Conservation (phyloP, 306 rosid species). For the Erythrophleum fordii region DNA sequence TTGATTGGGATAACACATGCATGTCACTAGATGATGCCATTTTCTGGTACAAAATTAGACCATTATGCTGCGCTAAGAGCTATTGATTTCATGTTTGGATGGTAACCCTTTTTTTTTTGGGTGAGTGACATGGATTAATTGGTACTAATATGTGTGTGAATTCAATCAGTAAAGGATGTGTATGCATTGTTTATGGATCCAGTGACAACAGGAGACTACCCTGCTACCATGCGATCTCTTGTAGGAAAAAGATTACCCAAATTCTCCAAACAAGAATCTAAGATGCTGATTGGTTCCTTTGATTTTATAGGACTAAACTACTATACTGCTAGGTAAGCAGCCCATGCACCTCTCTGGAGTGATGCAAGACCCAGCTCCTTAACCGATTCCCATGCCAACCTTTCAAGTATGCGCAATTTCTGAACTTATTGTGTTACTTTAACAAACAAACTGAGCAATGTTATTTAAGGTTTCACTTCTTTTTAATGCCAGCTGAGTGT, state of each 20-base stretch:
- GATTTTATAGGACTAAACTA: slow-evolving; percentile 1
- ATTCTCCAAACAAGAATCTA: not conserved
- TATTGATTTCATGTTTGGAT: slow-evolving; percentile 54
- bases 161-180: not conserved
- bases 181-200: not conserved
- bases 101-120: slow-evolving; percentile 12
- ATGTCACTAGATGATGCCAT: slow-evolving; percentile 51
- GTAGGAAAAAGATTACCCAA: not conserved
- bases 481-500: not conserved
- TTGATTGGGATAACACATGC: slow-evolving; percentile 55
- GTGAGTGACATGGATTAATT: no score
- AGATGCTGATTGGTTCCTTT: not conserved
- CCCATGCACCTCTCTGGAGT: not conserved
- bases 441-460: no score
- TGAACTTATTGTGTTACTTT: no score
- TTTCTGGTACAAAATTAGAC: slow-evolving; percentile 30
- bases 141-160: no score
- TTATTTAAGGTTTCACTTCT: no score
- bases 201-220: not conserved
- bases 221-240: not conserved
- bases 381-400: not conserved
- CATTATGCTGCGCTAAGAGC: slow-evolving; percentile 46
- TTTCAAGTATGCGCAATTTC: not conserved
- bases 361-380: not conserved
- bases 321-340: not conserved